Base-by-base conservation (phyloP, 2,329 filamentous ascomycete genomes). In the Fusarium subtropicale region DNA sequence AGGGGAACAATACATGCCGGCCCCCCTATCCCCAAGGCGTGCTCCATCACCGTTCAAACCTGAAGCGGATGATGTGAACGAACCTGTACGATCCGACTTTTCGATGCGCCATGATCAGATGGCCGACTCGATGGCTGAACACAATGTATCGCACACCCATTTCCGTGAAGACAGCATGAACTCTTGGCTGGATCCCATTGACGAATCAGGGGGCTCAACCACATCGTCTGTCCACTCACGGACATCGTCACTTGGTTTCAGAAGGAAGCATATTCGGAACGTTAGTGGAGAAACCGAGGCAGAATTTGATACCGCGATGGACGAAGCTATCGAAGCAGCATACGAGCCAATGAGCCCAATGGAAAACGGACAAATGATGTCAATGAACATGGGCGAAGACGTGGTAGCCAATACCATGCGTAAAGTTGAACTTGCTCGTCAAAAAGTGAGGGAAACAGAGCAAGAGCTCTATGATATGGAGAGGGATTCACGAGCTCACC, bases 291-390 rank as follows among this genome's bases (percentile, higher is more conserved):
- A 87, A 31, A 96, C 93, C 0, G 93, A 97, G 77, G 91, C 92
- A 9, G 94, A 97, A 76, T 97, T 98, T 71, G 94, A 97, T 79
- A 94, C 93, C 11, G 96, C 96, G 6, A 85, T 98, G 44, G 95
- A 98, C 80, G 95, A 94, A 26, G 96, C 96, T 16, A 94, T 98
- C 11, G 96, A 98, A 79, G 95, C 95, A 52, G 96, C 95, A 7
- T 99, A 98, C 68, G 94, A 97, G 76, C 92, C 92, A 6, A 88
- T 87, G 77, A 84, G 85, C 20, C 79, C 84, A 9, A 81, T 82
- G 26, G 79, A 84, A n/a, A 71, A 76, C n/a, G 68, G 63, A 15
- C 53, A 10, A 31, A 69, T 59, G 75, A 80, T 46, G 76, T 78
- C 26, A 75, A 80, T 36, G 78, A 82, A 47, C 79, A 80, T 77